Conservation (phyloP, 257 asterid species). For the Galeopsis tetrahit region DNA sequence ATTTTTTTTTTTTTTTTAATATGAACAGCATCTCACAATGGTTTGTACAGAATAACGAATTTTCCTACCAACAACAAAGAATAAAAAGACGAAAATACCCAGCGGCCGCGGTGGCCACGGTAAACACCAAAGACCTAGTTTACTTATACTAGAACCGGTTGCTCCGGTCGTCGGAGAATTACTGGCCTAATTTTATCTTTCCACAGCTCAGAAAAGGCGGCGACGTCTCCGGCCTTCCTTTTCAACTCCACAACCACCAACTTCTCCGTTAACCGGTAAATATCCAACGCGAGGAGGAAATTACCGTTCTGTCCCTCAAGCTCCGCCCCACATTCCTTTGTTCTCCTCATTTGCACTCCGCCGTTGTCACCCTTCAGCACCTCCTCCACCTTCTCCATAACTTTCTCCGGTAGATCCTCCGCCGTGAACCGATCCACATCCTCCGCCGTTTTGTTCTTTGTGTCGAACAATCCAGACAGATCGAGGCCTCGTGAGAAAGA, state of each 20-base stretch:
- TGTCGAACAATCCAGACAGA: conserved; percentile 65
- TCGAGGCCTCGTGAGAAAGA: conserved; percentile 81
- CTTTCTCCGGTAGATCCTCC: conserved; percentile 58
- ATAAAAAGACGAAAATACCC: conserved; percentile 27
- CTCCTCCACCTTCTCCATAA: conserved; percentile 57
- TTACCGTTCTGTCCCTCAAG: conserved; percentile 68
- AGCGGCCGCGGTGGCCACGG: conserved; percentile 19
- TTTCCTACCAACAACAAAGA: not conserved
- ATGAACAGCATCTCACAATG: not conserved
- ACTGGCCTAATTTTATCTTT: conserved; percentile 56
- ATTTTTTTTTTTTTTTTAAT: not conserved
- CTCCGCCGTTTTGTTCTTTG: conserved; percentile 32
- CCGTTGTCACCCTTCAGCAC: conserved; percentile 52
- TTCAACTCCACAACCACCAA: conserved; percentile 70
- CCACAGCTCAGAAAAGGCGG: conserved; percentile 50
- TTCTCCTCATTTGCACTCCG: conserved; percentile 42
- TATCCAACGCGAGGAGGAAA: conserved; percentile 50
- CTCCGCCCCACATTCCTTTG: conserved; percentile 60
- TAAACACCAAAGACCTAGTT: conserved; percentile 12
- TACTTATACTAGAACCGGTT: conserved; percentile 27
- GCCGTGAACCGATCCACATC: conserved; percentile 60
- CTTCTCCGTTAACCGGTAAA: conserved; percentile 54
- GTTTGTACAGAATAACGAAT: conserved; percentile 24
- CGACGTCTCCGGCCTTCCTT: conserved; percentile 54
- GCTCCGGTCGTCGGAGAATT: conserved; percentile 40